Base-by-base conservation (phyloP, 306 rosid species). In the Ormosia semicastrata region DNA sequence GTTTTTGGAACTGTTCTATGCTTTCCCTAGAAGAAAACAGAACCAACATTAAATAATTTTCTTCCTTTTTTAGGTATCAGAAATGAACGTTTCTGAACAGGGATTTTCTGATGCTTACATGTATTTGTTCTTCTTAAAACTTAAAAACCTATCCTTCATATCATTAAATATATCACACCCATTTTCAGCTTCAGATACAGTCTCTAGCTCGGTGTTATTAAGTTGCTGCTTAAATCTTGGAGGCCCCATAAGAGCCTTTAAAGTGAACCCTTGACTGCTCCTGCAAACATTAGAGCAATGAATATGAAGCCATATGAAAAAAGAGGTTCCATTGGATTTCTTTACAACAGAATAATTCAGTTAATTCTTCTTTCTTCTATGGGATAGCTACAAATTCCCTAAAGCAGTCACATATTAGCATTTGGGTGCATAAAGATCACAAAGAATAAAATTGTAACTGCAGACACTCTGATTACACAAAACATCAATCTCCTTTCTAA, bases 141-240 rank as follows among this genome's bases (percentile, higher is more conserved):
- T 85, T 9, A 92, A 84, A 87, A 95, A 95, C 64, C 94, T 91
- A 76, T 83, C 92, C 76, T 91, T 92, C 84, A 95, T 73, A 50
- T 77, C 86, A 75, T 91, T 80, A 78, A 95, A 95, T 74, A 90
- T 62, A 75, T 86, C 86, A 18, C 75, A 52, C 6, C 80, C 86
- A 44, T 86, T 77, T 76, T 89, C 87, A 30, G 87, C 84, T 80
- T 86, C 88, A 15, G 78, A 69, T 59, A 77, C 66, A 43, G 77
- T 75, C 84, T 79, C 84, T 58, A 78, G 66, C 82, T 85, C 85
- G 49, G 13, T 84, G 44, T 79, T 90, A 52, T 66, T 77, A 73
- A 82, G 90, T 85, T 89, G 83, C 69, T 88, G 79, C 44, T 94
- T 88, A 70, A 59, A 39, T 57, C 89, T 88, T 15, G 88, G 65